Percentiles rank a stretch among this genome's conserved stretches.
Conservation (phyloP, 129 eudicot genomes). For the Centrapalus pauciflorus region DNA sequence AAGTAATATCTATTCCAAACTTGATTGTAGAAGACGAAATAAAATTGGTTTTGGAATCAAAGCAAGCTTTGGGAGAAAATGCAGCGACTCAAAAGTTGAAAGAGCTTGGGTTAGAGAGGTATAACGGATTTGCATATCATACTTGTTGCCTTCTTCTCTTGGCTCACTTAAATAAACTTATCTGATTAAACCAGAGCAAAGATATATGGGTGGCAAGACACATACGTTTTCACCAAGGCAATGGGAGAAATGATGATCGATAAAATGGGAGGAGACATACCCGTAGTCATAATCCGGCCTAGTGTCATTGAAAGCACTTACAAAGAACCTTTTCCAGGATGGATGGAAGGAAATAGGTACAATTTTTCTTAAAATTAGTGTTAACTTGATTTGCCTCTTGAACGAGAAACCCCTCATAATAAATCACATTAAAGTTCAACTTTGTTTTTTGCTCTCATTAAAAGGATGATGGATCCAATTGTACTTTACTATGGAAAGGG, state of each 20-base stretch:
- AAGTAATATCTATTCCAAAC: conserved; percentile 29
- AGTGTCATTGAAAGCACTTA: conserved; percentile 96
- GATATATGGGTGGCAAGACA: conserved; percentile 94
- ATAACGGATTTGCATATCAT: background rate
- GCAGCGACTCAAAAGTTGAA: conserved; percentile 54
- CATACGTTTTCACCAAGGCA: conserved; percentile 92
- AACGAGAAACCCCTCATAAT: background rate
- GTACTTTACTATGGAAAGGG: conserved; percentile 92
- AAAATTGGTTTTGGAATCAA: conserved; percentile 54
- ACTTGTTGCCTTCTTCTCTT: background rate
- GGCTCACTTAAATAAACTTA: background rate
- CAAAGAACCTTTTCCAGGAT: conserved; percentile 96
- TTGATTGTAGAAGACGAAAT: conserved; percentile 76
- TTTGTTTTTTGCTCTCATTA: background rate
- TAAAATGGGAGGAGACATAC: conserved; percentile 76
- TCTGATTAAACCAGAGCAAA: conserved; percentile 55
- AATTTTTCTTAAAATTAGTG: background rate
- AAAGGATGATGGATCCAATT: conserved; percentile 98
- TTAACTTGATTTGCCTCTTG: background rate
- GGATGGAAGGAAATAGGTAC: conserved; percentile 99
- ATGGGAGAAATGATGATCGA: conserved; percentile 99
- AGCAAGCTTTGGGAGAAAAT: conserved; percentile 44
- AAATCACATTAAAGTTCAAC: background rate
- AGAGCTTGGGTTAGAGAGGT: conserved; percentile 83
- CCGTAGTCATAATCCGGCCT: conserved; percentile 87